phyloP scores from a whole-genome alignment of 2,329 filamentous ascomycete genomes.

The Neopestalotiopsis clavispora region DNA sequence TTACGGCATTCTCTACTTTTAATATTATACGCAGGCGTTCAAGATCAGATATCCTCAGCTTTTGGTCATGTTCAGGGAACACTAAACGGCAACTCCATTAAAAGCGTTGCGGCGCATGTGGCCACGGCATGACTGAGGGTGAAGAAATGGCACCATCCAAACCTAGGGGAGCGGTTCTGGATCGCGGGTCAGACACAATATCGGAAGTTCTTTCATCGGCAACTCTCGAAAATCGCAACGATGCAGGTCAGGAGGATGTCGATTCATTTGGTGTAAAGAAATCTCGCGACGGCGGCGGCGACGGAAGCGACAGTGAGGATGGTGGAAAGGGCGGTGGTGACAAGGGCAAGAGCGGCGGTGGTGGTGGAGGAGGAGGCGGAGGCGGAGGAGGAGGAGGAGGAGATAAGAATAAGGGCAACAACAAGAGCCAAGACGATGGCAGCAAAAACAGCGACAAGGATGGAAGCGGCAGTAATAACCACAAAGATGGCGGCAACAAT shows the following conservation, averaged over 20 bases:
- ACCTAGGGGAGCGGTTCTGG: constrained; percentile 3
- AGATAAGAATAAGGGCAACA: constrained; percentile 3
- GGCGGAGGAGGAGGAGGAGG: not conserved
- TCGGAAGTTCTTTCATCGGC: not conserved
- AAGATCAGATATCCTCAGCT: not conserved
- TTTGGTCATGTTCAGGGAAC: constrained; percentile 11
- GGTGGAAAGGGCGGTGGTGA: not conserved
- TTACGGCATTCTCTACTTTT: not conserved
- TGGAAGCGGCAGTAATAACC: not conserved
- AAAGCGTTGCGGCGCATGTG: constrained; percentile 16
- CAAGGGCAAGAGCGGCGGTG: not conserved
- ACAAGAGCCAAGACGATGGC: not conserved
- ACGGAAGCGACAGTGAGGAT: constrained; percentile 6
- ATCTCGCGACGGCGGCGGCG: constrained; percentile 17
- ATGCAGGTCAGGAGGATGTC: not conserved
- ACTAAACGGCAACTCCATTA: not conserved
- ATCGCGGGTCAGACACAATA: not conserved
- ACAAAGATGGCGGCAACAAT: constrained; percentile 4
- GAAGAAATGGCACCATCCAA: constrained; percentile 16
- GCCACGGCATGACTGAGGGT: constrained; percentile 14
- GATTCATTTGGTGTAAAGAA: constrained; percentile 12
- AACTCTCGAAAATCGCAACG: not conserved
- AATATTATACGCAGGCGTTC: constrained; percentile 11
- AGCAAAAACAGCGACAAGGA: not conserved
- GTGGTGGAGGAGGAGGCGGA: not conserved